Base-by-base conservation (phyloP, 2,329 filamentous ascomycete genomes). In the Exophiala aquamarina region DNA sequence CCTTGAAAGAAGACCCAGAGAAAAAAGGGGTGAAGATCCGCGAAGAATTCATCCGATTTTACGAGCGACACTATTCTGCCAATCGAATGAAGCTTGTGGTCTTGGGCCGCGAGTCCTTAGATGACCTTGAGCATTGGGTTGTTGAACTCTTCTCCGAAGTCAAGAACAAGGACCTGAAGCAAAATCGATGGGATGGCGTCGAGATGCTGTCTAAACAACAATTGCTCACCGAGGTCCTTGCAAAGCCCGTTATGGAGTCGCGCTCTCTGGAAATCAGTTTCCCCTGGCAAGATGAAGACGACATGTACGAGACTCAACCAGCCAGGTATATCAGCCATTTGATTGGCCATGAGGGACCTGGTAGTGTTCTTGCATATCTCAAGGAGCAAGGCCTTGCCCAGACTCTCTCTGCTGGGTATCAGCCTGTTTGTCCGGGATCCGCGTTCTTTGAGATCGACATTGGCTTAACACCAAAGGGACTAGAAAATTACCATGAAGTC, bases 71-170 rank as follows among this genome's bases (percentile, higher is more conserved):
- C 63, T 96, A 96, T 69, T 95, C 91, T 1, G 88, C 91, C 49
- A 96, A 96, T 63, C 79, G 84, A 31, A 95, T 95, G 88, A 95
- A 95, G 74, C 74, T 96, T 40, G 89, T 91, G 29, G 83, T 95
- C 3, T 70, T 96, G 17, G 91, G 91, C 1, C 80, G 86, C 41
- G 91, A 96, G 66, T 76, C 82, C 4, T 74, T 96, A 49, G 89
- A 95, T 59, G 81, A 89, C 14, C 73, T 95, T 46, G 86, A 96
- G 66, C 73, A 78, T 44, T 96, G 90, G 91, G 87, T 88, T 1
- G 78, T 82, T 3, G 87, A 95, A 59, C 74, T 95, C 49, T 96
- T 95, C 66, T 84, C 87, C 0, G 80, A 78, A 45, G 82, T 95
- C 14, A 81, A 82, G 47, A 92, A 96, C 72, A 92, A 95, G 70